A percentile compares a stretch with the other conserved stretches of the same genome.
Conservation (phyloP, 768 basidiomycete species). For the Leccinellum albellum region DNA sequence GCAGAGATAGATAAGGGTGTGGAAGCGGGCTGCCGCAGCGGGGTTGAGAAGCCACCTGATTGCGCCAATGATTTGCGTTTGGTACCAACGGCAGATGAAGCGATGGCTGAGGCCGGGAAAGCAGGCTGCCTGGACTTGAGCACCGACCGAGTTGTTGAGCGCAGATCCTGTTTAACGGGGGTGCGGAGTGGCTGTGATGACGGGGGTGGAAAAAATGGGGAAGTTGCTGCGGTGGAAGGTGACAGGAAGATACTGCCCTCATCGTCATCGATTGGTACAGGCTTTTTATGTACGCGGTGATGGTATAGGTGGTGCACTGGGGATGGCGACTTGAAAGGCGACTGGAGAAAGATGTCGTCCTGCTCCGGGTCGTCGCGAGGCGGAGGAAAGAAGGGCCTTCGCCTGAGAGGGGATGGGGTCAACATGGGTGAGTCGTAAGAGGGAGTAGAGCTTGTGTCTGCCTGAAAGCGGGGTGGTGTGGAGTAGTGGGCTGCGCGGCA, state of each 20-base stretch:
- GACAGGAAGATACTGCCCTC: conserved; percentile 58
- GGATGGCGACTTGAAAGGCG: conserved; percentile 47
- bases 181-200: conserved; percentile 54
- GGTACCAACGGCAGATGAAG: conserved; percentile 46
- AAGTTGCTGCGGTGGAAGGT: conserved; percentile 38
- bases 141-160: conserved; percentile 38
- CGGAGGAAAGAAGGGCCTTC: conserved; percentile 38
- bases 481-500: conserved; percentile 31
- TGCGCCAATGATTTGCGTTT: conserved; percentile 59
- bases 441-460: conserved; percentile 20
- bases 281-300: conserved; percentile 36
- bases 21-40: conserved; percentile 45
- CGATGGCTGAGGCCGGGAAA: conserved; percentile 11
- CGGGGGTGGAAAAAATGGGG: conserved; percentile 42
- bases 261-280: conserved; percentile 44
- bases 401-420: conserved; percentile 60
- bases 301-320: conserved; percentile 42
- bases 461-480: conserved; percentile 33
- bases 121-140: conserved; percentile 33
- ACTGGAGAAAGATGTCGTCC: conserved; percentile 54
- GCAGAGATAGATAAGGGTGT: conserved; percentile 39
- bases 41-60: conserved; percentile 51
- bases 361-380: conserved; percentile 29
- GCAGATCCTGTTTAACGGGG: conserved; percentile 52
- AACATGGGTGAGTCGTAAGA: conserved; percentile 57